Evolutionary conservation across 2,329 filamentous ascomycete genomes (phyloP).

Genomic region (Neofusicoccum laricinum): DNA sequence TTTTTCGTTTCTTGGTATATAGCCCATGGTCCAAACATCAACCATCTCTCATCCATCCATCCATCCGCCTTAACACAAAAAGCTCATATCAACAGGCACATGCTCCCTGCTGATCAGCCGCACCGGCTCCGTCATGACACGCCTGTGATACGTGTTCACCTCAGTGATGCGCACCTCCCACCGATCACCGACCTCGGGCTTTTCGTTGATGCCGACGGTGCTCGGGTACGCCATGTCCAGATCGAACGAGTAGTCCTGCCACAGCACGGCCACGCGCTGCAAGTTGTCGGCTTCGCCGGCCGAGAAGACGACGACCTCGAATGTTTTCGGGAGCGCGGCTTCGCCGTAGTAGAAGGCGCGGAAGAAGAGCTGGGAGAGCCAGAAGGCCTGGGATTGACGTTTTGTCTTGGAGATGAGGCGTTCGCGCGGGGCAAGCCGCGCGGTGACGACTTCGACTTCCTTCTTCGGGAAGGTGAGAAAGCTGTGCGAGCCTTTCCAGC

Average conservation of each 20-base stretch:
- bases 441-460: constrained; percentile 50
- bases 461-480: constrained; percentile 49
- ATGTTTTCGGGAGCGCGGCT: constrained; percentile 48
- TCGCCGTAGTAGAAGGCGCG: constrained; percentile 58
- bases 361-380: constrained; percentile 54
- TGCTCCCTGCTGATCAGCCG: constrained; percentile 32
- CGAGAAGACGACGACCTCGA: constrained; percentile 33
- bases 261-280: not conserved
- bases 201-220: constrained; percentile 17
- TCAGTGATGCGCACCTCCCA: constrained; percentile 44
- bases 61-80: too few relatives aligned
- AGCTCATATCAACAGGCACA: not conserved
- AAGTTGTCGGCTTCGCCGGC: not conserved
- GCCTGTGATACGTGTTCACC: constrained; percentile 35
- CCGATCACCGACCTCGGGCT: constrained; percentile 38
- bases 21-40: not conserved
- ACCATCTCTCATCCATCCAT: not conserved
- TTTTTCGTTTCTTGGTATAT: too few relatives aligned
- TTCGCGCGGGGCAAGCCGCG: constrained; percentile 44
- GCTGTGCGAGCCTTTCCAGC: not conserved
- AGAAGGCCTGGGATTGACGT: constrained; percentile 41
- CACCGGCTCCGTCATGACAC: constrained; percentile 34
- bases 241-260: constrained; percentile 4
- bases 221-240: constrained; percentile 23
- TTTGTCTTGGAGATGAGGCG: constrained; percentile 41